phyloP scores from a whole-genome alignment of 2,329 filamentous ascomycete species.

The Cladosporium sp. region DNA sequence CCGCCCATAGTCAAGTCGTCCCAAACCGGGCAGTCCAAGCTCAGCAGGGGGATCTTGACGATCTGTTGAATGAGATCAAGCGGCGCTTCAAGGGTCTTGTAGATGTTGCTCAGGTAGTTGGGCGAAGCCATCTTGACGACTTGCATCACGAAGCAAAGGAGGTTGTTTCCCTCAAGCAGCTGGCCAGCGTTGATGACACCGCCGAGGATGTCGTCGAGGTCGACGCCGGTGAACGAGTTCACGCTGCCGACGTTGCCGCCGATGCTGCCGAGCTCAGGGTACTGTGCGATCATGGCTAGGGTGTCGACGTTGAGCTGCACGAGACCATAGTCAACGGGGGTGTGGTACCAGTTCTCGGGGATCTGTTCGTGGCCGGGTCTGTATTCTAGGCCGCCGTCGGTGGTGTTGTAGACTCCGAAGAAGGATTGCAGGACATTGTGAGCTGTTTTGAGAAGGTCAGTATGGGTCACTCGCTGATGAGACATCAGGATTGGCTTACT shows the following conservation, averaged over 20 bases:
- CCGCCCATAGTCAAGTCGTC: slow-evolving; percentile 17
- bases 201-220: slow-evolving; percentile 23
- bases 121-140: slow-evolving; percentile 31
- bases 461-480: not conserved
- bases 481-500: slow-evolving; percentile 19
- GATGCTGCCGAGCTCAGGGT: slow-evolving; percentile 9
- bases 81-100: slow-evolving; percentile 16
- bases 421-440: slow-evolving; percentile 29
- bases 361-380: slow-evolving; percentile 15
- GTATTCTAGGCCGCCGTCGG: slow-evolving; percentile 21
- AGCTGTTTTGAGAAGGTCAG: slow-evolving; percentile 21
- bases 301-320: slow-evolving; percentile 6
- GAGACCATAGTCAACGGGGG: slow-evolving; percentile 9
- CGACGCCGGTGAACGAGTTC: slow-evolving; percentile 21
- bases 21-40: slow-evolving; percentile 16
- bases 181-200: slow-evolving; percentile 18
- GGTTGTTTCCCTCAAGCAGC: slow-evolving; percentile 31
- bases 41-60: slow-evolving; percentile 14
- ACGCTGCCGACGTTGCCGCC: slow-evolving; percentile 20
- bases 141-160: slow-evolving; percentile 31
- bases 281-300: slow-evolving; percentile 1
- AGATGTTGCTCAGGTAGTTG: slow-evolving; percentile 27
- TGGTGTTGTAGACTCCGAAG: slow-evolving; percentile 24
- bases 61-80: slow-evolving; percentile 14
- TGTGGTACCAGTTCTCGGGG: slow-evolving; percentile 13